phyloP scores from a whole-genome alignment of 768 basidiomycete genomes.

The Fomitopsis pulvina region DNA sequence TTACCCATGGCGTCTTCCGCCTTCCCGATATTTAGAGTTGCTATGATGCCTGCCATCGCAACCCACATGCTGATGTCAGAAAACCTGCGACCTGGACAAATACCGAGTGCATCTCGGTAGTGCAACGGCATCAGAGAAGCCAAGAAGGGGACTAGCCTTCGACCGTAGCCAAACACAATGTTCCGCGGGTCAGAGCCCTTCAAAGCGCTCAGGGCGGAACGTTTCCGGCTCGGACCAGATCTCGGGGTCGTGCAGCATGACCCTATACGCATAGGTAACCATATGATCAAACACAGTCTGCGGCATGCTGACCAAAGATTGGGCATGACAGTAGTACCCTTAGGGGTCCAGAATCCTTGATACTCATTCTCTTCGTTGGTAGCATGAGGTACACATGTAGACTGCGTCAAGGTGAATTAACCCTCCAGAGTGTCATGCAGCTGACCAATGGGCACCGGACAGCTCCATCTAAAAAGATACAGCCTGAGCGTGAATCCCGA shows the following conservation, averaged over 20 bases:
- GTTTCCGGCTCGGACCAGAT: background rate
- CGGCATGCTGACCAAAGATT: background rate
- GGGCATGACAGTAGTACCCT: background rate
- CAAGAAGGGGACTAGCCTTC: slow-evolving; percentile 19
- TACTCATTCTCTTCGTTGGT: background rate
- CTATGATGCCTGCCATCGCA: slow-evolving; percentile 18
- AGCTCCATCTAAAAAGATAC: too few relatives aligned
- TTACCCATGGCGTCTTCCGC: slow-evolving; percentile 34
- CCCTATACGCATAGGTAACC: background rate
- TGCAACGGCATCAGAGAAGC: background rate
- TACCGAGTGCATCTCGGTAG: background rate
- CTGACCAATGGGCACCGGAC: too few relatives aligned
- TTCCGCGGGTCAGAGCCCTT: slow-evolving; percentile 31
- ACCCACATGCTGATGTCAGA: slow-evolving; percentile 20
- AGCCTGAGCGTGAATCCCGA: background rate
- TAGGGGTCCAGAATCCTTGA: background rate
- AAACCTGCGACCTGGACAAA: slow-evolving; percentile 19
- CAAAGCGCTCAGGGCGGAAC: background rate
- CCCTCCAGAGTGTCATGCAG: too few relatives aligned
- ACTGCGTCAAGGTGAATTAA: background rate
- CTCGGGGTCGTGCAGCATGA: background rate
- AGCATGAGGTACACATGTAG: background rate
- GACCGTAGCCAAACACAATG: slow-evolving; percentile 52
- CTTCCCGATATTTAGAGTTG: slow-evolving; percentile 30
- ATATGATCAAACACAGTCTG: background rate